Evolutionary conservation across 2,329 filamentous ascomycete species (phyloP).

Genomic region (Biscogniauxia mediterranea): DNA sequence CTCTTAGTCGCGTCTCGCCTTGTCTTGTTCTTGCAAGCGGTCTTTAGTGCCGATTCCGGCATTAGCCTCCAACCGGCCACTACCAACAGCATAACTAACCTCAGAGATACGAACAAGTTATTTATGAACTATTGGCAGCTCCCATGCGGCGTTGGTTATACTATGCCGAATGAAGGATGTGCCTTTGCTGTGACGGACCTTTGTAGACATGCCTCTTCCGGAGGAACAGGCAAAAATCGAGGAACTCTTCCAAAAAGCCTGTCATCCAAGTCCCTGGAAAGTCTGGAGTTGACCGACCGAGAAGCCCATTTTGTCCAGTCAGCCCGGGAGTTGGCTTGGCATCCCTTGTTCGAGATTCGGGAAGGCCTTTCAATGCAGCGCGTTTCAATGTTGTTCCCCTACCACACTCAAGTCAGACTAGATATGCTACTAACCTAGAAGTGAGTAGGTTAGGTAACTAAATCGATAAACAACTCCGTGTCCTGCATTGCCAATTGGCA

Average conservation of each 20-base stretch:
- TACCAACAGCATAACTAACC: background rate
- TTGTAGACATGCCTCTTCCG: background rate
- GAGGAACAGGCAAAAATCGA: background rate
- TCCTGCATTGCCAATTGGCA: background rate
- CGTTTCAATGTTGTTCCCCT: too few relatives aligned
- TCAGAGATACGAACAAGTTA: background rate
- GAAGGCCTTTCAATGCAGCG: background rate
- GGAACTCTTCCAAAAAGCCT: background rate
- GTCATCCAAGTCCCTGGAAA: background rate
- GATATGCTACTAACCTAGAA: background rate
- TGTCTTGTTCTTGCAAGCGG: too few relatives aligned
- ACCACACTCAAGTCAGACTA: too few relatives aligned
- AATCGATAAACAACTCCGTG: background rate
- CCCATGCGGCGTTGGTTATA: background rate
- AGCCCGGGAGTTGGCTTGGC: background rate
- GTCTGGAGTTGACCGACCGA: background rate
- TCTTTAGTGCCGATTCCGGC: background rate
- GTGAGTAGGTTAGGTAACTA: background rate
- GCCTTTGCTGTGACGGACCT: background rate
- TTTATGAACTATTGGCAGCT: background rate
- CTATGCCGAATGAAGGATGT: background rate
- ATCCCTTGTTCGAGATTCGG: background rate
- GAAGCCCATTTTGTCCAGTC: background rate
- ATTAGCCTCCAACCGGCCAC: background rate
- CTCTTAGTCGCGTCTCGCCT: too few relatives aligned